Percentiles rank a stretch among this genome's conserved stretches.
These are phyloP conservation scores for Oryza meyeriana DNA, from an alignment of 176 grass and related monocot genomes.

Conservation along the genomic window DNA sequence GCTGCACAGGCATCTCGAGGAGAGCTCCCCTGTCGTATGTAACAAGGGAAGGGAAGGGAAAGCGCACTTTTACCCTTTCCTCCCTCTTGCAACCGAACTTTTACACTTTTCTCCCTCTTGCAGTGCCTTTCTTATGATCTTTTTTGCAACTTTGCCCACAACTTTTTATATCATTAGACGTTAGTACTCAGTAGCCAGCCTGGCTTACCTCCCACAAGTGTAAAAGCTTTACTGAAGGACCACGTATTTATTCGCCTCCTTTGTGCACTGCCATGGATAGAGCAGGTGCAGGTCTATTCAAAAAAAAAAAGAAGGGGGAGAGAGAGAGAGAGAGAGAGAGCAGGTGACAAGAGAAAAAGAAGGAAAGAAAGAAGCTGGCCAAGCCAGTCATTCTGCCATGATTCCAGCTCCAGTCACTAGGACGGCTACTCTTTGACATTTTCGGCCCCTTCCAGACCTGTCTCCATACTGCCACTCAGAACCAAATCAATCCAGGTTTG, in stretches of 20 bases:
- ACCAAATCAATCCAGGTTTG: neutral
- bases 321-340: neutral
- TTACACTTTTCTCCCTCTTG: neutral
- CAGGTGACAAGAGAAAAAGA: neutral
- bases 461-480: neutral
- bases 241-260: neutral
- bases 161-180: neutral
- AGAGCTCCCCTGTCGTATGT: neutral
- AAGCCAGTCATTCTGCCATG: conserved; percentile 13
- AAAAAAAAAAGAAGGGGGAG: neutral
- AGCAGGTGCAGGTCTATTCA: neutral
- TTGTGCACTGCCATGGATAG: neutral
- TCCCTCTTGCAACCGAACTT: neutral
- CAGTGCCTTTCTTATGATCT: neutral
- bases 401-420: conserved; percentile 29
- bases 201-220: neutral
- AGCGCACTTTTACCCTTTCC: neutral
- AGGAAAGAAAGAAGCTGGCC: neutral
- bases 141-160: neutral
- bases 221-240: neutral
- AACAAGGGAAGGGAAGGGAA: neutral
- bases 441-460: neutral
- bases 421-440: conserved; percentile 38
- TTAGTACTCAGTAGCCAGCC: neutral
- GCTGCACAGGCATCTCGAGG: too few relatives aligned